Evolutionary conservation across 768 basidiomycete genomes (phyloP).

Genomic region (Hypholoma fasciculare): DNA sequence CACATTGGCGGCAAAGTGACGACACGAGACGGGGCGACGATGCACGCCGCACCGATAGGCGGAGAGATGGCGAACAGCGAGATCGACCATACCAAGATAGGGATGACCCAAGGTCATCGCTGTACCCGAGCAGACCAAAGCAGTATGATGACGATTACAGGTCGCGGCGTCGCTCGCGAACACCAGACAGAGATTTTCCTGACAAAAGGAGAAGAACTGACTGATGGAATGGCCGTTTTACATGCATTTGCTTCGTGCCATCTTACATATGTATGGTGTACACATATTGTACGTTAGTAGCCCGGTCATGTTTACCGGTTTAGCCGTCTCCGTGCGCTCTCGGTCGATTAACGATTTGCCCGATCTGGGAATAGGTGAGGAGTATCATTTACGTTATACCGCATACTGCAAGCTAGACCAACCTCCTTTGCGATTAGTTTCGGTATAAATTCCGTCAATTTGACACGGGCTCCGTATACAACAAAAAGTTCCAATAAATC

Average conservation of each 20-base stretch:
- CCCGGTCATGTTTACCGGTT: too few relatives aligned
- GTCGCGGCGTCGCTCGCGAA: conserved; percentile 27
- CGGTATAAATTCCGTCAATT: too few relatives aligned
- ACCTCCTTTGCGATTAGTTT: too few relatives aligned
- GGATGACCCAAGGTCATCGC: conserved; percentile 22
- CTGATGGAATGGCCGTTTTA: conserved; percentile 23
- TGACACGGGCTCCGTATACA: too few relatives aligned
- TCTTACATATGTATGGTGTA: neutral
- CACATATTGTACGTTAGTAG: too few relatives aligned
- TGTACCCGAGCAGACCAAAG: conserved; percentile 6
- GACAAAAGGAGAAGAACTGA: conserved; percentile 63
- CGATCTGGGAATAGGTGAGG: too few relatives aligned
- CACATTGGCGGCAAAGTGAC: conserved; percentile 9
- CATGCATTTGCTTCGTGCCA: neutral
- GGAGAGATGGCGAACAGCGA: conserved; percentile 19
- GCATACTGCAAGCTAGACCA: too few relatives aligned
- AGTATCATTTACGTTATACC: too few relatives aligned
- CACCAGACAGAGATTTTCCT: conserved; percentile 31
- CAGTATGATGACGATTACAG: conserved; percentile 9
- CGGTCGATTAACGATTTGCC: too few relatives aligned
- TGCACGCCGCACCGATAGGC: conserved; percentile 8
- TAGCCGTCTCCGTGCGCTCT: too few relatives aligned
- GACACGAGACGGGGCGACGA: conserved; percentile 21
- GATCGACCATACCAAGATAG: conserved; percentile 24
- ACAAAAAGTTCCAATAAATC: too few relatives aligned